Evolutionary conservation across 306 rosid species (phyloP), one percentile per base, ranked within the genome.

Genomic region (Adenanthera pavonina): DNA sequence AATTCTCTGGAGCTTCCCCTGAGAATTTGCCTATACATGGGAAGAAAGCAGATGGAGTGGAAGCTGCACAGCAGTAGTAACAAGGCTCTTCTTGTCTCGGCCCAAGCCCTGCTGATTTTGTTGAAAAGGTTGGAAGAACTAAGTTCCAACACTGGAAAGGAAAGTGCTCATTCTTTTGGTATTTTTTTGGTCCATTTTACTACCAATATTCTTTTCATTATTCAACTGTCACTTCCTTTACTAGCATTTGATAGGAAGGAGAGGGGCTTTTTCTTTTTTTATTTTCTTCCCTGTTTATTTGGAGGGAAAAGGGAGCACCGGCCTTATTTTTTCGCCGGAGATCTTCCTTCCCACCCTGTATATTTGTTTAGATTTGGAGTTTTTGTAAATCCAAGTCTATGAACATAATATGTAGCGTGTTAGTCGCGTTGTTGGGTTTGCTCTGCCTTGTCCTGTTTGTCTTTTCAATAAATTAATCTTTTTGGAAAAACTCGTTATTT

Each of bases 331-430:
- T 83, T 70, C 70, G 87, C 82, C 73, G 83, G 85, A 57, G 79
- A 84, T 84, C 84, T 60, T 86, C 19, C 41, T 84, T 79, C 76
- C 81, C 82, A 76, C 87, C 82, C 74, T 78, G 84, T 81, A 81
- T 74, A 81, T 53, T 64, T 75, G 67, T 69, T 69, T 81, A 79
- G 83, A 88, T 88, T 84, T 80, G 86, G 92, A 77, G 87, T 87
- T 79, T 79, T 83, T 89, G 88, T 87, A 81, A 81, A 88, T 84
- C 83, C 89, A 79, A 78, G 81, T 91, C 89, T 35, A 49, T 77
- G 80, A 82, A 78, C 85, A 72, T 72, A 60, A 76, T 67, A 72
- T 81, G 7, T 81, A 72, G 79, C 70, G 43, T 83, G 83, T 69
- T 54, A 15, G 56, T 62, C 25, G 25, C 38, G 46, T 77, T 54